Conservation (phyloP, 768 basidiomycete species). For the Hericium alpestre region DNA sequence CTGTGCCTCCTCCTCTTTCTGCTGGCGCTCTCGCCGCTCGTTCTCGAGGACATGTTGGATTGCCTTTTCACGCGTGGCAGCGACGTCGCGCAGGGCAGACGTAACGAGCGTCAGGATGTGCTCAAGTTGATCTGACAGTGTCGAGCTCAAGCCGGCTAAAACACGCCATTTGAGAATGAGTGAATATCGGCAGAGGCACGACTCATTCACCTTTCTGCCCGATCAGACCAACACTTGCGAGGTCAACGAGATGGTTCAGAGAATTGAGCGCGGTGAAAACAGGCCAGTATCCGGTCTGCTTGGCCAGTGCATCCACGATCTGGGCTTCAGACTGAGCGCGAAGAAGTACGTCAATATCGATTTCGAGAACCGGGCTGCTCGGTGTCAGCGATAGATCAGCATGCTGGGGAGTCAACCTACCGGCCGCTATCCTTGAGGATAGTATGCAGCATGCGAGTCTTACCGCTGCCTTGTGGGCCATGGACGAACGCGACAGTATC, state of each 20-base stretch:
- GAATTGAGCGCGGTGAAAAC: conserved; percentile 80
- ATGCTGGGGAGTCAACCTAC: conserved; percentile 22
- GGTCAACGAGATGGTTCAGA: conserved; percentile 72
- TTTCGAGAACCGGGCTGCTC: conserved; percentile 37
- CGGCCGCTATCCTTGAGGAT: conserved; percentile 44
- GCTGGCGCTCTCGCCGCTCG: conserved; percentile 26
- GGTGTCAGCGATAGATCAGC: neutral
- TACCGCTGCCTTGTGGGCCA: conserved; percentile 79
- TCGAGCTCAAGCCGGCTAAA: conserved; percentile 71
- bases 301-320: conserved; percentile 60
- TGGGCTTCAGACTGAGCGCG: conserved; percentile 59
- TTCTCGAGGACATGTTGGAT: conserved; percentile 30
- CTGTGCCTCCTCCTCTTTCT: conserved; percentile 27
- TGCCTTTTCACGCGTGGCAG: conserved; percentile 35
- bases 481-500: conserved; percentile 72
- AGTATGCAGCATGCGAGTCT: conserved; percentile 45
- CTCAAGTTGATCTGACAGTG: conserved; percentile 73
- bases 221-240: conserved; percentile 89
- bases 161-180: neutral
- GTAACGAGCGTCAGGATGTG: conserved; percentile 75
- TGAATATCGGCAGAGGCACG: neutral
- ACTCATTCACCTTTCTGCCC: conserved; percentile 73
- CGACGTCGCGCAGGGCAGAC: conserved; percentile 56
- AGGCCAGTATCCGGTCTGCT: conserved; percentile 83
- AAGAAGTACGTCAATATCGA: conserved; percentile 73